Evolutionary conservation across 1,284 basidiomycete genomes (phyloP), one percentile per base, ranked within the genome.

Genomic region (Tausonia pullulans): DNA sequence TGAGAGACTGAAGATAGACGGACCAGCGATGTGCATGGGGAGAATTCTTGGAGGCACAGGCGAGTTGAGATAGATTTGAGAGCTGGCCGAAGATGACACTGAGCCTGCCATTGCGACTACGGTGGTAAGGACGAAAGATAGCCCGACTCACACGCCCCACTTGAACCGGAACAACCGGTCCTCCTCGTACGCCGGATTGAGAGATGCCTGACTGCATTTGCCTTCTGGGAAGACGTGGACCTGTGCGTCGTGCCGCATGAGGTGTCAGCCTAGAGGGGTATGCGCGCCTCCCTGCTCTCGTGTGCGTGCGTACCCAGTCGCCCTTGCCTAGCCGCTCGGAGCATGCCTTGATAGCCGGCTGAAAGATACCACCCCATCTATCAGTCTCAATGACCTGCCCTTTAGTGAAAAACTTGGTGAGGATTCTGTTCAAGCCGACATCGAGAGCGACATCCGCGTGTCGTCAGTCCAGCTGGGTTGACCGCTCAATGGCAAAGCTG

Each of bases 361-460:
- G 95, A 74, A 90, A 89, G 66, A 98, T 86, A 1, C 96, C 95
- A 8, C 82, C 81, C 6, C 93, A 94, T 56, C 95, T 82, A 71
- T 92, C 86, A 0, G 93, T 98, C 75, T 96, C 90, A 67, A 98
- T 82, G 13, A 95, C 93, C 76, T 98, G 95, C 3, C 95, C 95
- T 11, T 84, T 81, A 52, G 83, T 80, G 75, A 98, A 98, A 79
- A 98, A 96, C 61, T 81, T 79, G 0, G 87, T 85, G 76, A 87
- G 69, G 11, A 71, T 44, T 2, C 69, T 69, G 53, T 7, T 2
- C 5, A 44, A 0, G 40, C 11, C 5, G n/a, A 60, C 5, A 8
- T 43, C 10, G 27, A 27, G 27, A 27, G 27, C 27, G 27, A 27
- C 27, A 27, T 2, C 27, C 27, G 27, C 27, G 27, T 27, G 27